Evolutionary conservation across 2,329 filamentous ascomycete species (phyloP), one percentile per base, ranked within the genome.

Genomic region (Lachnellula occidentalis): DNA sequence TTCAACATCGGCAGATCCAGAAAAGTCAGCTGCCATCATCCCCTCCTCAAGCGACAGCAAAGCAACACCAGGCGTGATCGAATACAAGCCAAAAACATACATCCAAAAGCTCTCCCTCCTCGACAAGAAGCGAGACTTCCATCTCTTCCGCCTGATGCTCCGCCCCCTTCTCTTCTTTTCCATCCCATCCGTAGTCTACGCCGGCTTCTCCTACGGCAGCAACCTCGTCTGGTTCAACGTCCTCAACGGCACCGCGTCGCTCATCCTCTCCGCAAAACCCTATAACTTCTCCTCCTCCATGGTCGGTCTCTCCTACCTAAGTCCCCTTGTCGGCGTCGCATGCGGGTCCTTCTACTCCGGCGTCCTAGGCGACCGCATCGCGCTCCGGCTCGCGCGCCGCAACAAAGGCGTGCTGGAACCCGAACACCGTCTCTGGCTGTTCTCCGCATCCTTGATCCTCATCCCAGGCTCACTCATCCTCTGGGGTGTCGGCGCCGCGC

Each of bases 401-500:
- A 75, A 74, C 61, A 64, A 69, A 19, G 73, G 74, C 21, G 65
- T 73, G n/a, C 59, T 56, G 1, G 68, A 70, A 58, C 55, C 65
- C 1, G 67, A 69, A 45, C 59, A 67, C 43, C 63, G 66, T n/a
- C 61, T 69, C 6, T 69, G 67, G 68, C 58, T 68, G 4, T 67
- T 70, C 34, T 49, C 57, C 3, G 55, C 67, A 1, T 72, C 70
- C 11, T 54, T 73, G 11, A 52, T 79, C 4, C 61, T 78, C 24
- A 67, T 77, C 5, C 74, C 76, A 0, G 70, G 67, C 9, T 72
- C 71, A 0, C 65, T 78, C 4, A 71, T 79, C 39, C 64, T 78
- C 1, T 79, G 76, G 76, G 78, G 78, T 31, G 73, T 79, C 0
- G 77, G 77, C 5, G 75, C 77, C 2, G 74, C 74, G 42, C 70